These are phyloP conservation scores for Chalaropsis ovoidea DNA, from an alignment of 2,329 filamentous ascomycete species.

Conservation along the genomic window DNA sequence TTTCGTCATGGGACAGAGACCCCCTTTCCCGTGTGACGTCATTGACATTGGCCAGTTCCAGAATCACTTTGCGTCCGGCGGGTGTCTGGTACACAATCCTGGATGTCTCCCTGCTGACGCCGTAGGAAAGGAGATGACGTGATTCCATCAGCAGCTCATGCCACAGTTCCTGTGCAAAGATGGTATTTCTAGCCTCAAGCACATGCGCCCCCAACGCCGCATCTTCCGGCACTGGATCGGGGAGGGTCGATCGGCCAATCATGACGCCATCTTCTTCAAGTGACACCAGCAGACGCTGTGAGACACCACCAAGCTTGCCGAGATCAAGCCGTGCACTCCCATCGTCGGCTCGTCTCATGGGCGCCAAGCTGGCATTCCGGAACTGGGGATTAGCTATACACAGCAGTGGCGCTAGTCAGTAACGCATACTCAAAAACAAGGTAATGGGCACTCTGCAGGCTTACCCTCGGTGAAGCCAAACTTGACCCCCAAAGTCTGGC, in stretches of 20 bases:
- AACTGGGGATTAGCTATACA: slow-evolving; percentile 45
- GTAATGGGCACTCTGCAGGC: neutral
- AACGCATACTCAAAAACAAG: neutral
- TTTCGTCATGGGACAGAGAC: slow-evolving; percentile 35
- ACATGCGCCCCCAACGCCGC: slow-evolving; percentile 57
- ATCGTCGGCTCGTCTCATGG: slow-evolving; percentile 62
- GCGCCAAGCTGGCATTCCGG: slow-evolving; percentile 64
- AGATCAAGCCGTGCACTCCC: slow-evolving; percentile 66
- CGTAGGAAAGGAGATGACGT: slow-evolving; percentile 58
- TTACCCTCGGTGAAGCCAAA: slow-evolving; percentile 76
- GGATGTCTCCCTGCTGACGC: slow-evolving; percentile 54
- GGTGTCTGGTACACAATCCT: slow-evolving; percentile 47
- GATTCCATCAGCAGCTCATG: slow-evolving; percentile 80
- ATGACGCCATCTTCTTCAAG: slow-evolving; percentile 47
- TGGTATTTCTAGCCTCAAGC: slow-evolving; percentile 63
- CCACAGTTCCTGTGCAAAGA: slow-evolving; percentile 80
- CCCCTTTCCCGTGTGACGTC: slow-evolving; percentile 37
- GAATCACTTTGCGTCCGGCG: slow-evolving; percentile 45
- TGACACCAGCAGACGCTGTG: slow-evolving; percentile 56
- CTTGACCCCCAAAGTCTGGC: slow-evolving; percentile 67
- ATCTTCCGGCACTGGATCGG: slow-evolving; percentile 42
- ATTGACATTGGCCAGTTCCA: slow-evolving; percentile 54
- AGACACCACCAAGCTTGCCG: slow-evolving; percentile 42
- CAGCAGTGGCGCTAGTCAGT: neutral
- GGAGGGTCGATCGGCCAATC: slow-evolving; percentile 44